Percentiles rank a stretch among this genome's conserved stretches.
phyloP scores from a whole-genome alignment of 2,329 filamentous ascomycete species.

The Fusarium nisikadoi region DNA sequence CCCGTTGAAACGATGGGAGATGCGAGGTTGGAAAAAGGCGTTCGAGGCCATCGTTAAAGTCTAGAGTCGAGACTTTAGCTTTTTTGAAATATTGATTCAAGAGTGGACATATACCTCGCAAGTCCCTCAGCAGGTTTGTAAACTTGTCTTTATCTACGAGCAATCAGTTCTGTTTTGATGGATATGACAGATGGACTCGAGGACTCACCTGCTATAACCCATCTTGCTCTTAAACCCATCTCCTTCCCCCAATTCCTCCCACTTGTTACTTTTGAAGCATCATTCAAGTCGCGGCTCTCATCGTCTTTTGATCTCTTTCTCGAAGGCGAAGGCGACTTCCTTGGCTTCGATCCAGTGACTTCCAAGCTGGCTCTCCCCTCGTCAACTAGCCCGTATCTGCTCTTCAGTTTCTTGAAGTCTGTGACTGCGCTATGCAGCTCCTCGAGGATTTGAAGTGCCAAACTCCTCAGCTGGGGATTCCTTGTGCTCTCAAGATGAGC shows the following conservation, averaged over 20 bases:
- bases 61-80: conserved; percentile 35
- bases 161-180: not conserved
- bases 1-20: conserved; percentile 55
- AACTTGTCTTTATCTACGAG: conserved; percentile 58
- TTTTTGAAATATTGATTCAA: not conserved
- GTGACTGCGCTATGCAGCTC: conserved; percentile 58
- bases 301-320: conserved; percentile 39
- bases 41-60: conserved; percentile 61
- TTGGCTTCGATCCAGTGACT: conserved; percentile 22
- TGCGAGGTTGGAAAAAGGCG: conserved; percentile 57
- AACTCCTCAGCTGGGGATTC: conserved; percentile 51
- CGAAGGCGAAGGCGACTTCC: conserved; percentile 38
- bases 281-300: conserved; percentile 32
- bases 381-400: conserved; percentile 55
- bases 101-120: conserved; percentile 49
- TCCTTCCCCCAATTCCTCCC: conserved; percentile 51
- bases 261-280: conserved; percentile 21
- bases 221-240: conserved; percentile 52
- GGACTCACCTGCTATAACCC: conserved; percentile 55
- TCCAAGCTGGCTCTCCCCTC: conserved; percentile 33
- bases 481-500: conserved; percentile 52
- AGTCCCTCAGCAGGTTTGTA: conserved; percentile 51
- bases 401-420: conserved; percentile 55
- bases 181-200: not conserved
- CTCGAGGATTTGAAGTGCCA: conserved; percentile 56